A percentile compares a stretch with the other conserved stretches of the same genome.
These are phyloP conservation scores for Ustulina deusta DNA, from an alignment of 2,329 filamentous ascomycete genomes.

Conservation along the genomic window DNA sequence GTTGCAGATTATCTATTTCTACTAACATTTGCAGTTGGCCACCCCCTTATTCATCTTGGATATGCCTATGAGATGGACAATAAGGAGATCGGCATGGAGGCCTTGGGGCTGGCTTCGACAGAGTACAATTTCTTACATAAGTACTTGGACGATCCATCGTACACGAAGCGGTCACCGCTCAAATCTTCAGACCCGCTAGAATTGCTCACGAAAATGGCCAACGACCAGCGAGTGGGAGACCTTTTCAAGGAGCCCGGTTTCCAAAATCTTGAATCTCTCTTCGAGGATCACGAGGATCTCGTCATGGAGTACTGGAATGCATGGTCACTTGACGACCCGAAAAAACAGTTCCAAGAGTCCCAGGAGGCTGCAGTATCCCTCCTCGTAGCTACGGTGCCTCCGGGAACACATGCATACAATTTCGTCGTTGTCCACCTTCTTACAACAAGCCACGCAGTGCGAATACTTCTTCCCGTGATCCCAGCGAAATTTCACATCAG, in stretches of 20 bases:
- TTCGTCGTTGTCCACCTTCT: constrained; percentile 87
- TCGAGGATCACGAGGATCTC: constrained; percentile 75
- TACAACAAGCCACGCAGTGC: constrained; percentile 86
- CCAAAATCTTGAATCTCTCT: constrained; percentile 74
- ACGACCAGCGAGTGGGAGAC: constrained; percentile 77
- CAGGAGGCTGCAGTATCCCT: constrained; percentile 72
- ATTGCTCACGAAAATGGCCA: constrained; percentile 75
- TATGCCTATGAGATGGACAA: constrained; percentile 91
- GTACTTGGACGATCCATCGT: constrained; percentile 78
- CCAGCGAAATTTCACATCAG: constrained; percentile 78
- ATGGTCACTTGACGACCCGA: constrained; percentile 78
- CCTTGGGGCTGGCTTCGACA: constrained; percentile 74
- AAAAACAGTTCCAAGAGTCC: constrained; percentile 79
- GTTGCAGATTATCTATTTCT: constrained; percentile 21
- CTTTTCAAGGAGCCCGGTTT: constrained; percentile 70
- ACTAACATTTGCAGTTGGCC: constrained; percentile 72
- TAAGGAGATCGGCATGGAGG: constrained; percentile 89
- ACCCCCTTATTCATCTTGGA: constrained; percentile 94
- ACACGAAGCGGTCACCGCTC: constrained; percentile 73
- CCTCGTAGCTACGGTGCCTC: constrained; percentile 69
- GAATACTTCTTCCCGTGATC: constrained; percentile 84
- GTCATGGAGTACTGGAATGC: constrained; percentile 92
- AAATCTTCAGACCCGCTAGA: constrained; percentile 73
- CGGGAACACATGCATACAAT: constrained; percentile 75
- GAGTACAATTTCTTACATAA: constrained; percentile 72